These are phyloP conservation scores for Rhizopogon sp. DNA, from an alignment of 768 basidiomycete genomes.

Conservation along the genomic window DNA sequence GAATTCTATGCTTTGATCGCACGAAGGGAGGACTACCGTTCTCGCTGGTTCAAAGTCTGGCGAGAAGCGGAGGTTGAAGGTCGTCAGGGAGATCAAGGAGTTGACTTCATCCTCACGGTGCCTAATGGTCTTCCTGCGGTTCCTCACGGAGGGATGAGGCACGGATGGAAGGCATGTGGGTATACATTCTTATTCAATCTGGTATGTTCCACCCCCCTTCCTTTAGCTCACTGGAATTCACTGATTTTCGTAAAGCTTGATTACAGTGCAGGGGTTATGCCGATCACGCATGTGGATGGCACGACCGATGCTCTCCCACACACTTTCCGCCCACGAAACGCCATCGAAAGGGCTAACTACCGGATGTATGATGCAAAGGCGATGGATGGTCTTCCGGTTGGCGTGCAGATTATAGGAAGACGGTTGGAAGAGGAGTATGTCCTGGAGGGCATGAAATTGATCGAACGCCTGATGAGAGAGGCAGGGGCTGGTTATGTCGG, in stretches of 20 bases:
- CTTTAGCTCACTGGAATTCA: not conserved
- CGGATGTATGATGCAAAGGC: slow-evolving; percentile 34
- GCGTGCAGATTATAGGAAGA: slow-evolving; percentile 38
- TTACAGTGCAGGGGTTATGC: slow-evolving; percentile 40
- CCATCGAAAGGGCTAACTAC: slow-evolving; percentile 35
- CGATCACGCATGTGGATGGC: slow-evolving; percentile 35
- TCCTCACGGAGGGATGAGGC: slow-evolving; percentile 45
- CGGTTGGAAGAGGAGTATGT: slow-evolving; percentile 45
- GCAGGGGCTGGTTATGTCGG: slow-evolving; percentile 20
- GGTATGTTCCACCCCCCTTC: slow-evolving; percentile 28
- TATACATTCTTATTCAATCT: slow-evolving; percentile 68
- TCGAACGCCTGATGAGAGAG: slow-evolving; percentile 24
- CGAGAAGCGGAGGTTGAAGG: slow-evolving; percentile 19
- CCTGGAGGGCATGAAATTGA: slow-evolving; percentile 39
- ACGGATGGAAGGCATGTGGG: slow-evolving; percentile 53
- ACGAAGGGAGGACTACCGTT: slow-evolving; percentile 38
- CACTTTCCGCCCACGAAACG: slow-evolving; percentile 26
- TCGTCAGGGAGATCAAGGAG: slow-evolving; percentile 30
- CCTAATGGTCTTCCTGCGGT: slow-evolving; percentile 60
- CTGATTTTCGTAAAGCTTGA: slow-evolving; percentile 30
- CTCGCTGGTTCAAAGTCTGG: slow-evolving; percentile 33
- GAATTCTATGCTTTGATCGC: slow-evolving; percentile 48
- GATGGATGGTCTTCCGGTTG: slow-evolving; percentile 42
- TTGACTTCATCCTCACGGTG: slow-evolving; percentile 62
- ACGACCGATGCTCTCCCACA: slow-evolving; percentile 25